phyloP scores from a whole-genome alignment of 371 early-diverging fungal species.

The Mucor racemosus region DNA sequence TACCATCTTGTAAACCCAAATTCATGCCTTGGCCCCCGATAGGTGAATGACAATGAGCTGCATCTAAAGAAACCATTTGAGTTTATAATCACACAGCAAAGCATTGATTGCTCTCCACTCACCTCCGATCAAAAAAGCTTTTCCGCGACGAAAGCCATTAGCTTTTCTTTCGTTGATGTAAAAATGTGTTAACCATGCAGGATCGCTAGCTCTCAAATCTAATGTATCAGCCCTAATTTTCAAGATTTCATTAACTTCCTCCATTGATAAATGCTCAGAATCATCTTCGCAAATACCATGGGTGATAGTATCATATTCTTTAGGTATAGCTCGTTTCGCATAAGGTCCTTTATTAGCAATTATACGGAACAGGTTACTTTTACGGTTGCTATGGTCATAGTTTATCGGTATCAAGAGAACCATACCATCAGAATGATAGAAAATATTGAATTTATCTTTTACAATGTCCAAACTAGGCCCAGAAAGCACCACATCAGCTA shows the following conservation, averaged over 20 bases:
- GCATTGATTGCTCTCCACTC: not conserved
- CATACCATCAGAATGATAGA: not conserved
- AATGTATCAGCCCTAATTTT: conserved; percentile 3
- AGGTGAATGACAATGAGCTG: conserved; percentile 43
- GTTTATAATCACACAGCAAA: too few relatives aligned
- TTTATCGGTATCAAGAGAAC: conserved; percentile 9
- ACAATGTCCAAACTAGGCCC: not conserved
- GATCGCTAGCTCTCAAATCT: not conserved
- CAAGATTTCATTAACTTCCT: not conserved
- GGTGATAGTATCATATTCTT: not conserved
- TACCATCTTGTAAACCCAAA: conserved; percentile 46
- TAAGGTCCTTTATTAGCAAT: not conserved
- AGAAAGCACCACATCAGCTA: not conserved
- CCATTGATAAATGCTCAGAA: not conserved
- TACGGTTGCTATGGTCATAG: not conserved
- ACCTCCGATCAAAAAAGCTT: conserved; percentile 48
- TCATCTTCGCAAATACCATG: conserved; percentile 9
- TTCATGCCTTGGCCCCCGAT: conserved; percentile 41
- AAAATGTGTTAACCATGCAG: conserved; percentile 25
- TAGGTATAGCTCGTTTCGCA: not conserved
- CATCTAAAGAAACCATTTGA: conserved; percentile 20
- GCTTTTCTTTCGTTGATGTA: conserved; percentile 41
- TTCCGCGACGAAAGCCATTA: too few relatives aligned
- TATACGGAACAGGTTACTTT: conserved; percentile 4
- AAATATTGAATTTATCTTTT: not conserved